Conservation (phyloP, 1,284 basidiomycete species). For the Ceratobasidium sp. region DNA sequence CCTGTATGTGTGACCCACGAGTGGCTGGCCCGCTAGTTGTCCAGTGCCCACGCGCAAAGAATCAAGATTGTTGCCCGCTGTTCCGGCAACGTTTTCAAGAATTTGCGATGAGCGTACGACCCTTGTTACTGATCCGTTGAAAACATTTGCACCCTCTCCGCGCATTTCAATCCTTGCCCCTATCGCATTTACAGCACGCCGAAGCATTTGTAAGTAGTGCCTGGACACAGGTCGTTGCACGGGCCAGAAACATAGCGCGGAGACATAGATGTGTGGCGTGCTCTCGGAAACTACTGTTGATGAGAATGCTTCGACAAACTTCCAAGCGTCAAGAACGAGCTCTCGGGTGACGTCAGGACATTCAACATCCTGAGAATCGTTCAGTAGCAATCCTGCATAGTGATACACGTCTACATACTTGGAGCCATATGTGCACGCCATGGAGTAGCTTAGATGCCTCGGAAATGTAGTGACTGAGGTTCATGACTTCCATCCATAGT, state of each 20-base stretch:
- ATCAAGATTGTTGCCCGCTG: neutral
- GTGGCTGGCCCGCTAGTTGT: no score
- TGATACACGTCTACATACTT: neutral
- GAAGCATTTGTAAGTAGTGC: neutral
- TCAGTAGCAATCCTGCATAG: no score
- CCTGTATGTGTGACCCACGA: neutral
- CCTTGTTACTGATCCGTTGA: neutral
- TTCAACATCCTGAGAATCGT: no score
- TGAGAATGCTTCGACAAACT: neutral
- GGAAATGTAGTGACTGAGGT: neutral
- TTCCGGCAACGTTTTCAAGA: no score
- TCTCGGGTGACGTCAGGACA: no score
- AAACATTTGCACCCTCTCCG: neutral
- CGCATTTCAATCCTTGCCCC: neutral
- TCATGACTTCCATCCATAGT: no score
- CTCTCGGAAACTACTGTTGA: neutral
- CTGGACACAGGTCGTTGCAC: neutral
- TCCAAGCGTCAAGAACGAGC: neutral
- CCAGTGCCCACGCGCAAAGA: neutral
- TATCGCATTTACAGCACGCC: neutral
- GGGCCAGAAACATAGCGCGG: no score
- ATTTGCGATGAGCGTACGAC: no score
- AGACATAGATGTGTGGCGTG: slow-evolving; percentile 30
- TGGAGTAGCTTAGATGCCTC: neutral
- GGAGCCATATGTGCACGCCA: neutral